Conservation (phyloP, 2,329 filamentous ascomycete species). For the Leptographium galeiforme region DNA sequence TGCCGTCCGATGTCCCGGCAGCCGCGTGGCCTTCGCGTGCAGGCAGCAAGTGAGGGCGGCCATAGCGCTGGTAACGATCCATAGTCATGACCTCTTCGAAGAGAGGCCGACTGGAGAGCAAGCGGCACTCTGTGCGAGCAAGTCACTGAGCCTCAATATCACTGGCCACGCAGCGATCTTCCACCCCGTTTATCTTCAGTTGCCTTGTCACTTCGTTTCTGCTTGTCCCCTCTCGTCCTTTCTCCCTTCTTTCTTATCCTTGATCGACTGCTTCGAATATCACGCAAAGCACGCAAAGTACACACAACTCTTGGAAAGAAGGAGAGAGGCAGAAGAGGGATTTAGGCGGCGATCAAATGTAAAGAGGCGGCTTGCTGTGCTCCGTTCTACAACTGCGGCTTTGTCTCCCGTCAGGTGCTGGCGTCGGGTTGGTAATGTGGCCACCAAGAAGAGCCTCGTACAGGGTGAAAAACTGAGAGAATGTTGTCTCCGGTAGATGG, state of each 20-base stretch:
- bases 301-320: not conserved
- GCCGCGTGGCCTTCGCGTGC: constrained; percentile 2
- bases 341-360: not conserved
- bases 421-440: not conserved
- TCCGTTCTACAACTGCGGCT: not conserved
- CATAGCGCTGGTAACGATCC: not conserved
- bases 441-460: no score
- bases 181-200: not conserved
- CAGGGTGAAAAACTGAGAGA: no score
- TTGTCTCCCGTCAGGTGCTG: not conserved
- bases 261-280: not conserved
- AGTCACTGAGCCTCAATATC: not conserved
- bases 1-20: constrained; percentile 3
- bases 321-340: not conserved
- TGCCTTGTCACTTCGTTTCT: not conserved
- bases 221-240: not conserved
- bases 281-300: no score
- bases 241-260: not conserved
- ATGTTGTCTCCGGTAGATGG: no score
- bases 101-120: not conserved
- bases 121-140: not conserved
- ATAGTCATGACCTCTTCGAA: not conserved
- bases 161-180: no score
- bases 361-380: not conserved
- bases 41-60: not conserved